Base-by-base conservation (phyloP, 2,329 filamentous ascomycete genomes). In the Epichloe sibirici region DNA sequence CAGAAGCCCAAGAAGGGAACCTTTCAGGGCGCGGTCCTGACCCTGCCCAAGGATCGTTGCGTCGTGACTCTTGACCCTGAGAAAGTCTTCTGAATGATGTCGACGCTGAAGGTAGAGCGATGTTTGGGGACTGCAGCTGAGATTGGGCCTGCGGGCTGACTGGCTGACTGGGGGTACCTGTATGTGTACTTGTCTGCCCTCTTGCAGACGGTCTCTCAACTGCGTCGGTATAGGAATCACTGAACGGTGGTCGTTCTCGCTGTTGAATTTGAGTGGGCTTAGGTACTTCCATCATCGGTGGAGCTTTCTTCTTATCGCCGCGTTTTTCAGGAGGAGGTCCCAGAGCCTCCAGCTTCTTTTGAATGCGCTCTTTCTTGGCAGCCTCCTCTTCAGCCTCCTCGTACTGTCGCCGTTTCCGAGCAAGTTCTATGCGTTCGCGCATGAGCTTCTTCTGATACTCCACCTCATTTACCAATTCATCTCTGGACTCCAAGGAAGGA, bases 301-400 rank as follows among this genome's bases (percentile, higher is more conserved):
- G 6, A 8, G 48, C 56, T 9, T 76, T 73, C 60, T 79, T 81
- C 62, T 79, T 81, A 4, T 71, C 68, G 49, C 74, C 77, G 62
- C 78, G 79, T 55, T 75, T 75, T 58, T 84, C 81, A 3, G 81
- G 80, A 3, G 78, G 72, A 15, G 83, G 81, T 0, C 83, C 85
- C 63, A 90, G 70, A 8, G 81, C 80, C 59, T 85, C 85, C 46
- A 90, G 69, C 66, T 88, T 89, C 63, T 84, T 76, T 47, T 82
- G 78, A 55, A 90, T 82, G 25, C 86, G 79, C 62, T 88, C 85
- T 59, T 79, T 77, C 54, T 76, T 79, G 17, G 79, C 86, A n/a
- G 81, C 83, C 62, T 88, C 85, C 61, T 87, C 83, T n/a, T 74
- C 77, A 21, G 78, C 82, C 59, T 85, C 83, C 64, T 89, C 78